phyloP scores from a whole-genome alignment of 1,284 basidiomycete species.

The Ustilago sp. region DNA sequence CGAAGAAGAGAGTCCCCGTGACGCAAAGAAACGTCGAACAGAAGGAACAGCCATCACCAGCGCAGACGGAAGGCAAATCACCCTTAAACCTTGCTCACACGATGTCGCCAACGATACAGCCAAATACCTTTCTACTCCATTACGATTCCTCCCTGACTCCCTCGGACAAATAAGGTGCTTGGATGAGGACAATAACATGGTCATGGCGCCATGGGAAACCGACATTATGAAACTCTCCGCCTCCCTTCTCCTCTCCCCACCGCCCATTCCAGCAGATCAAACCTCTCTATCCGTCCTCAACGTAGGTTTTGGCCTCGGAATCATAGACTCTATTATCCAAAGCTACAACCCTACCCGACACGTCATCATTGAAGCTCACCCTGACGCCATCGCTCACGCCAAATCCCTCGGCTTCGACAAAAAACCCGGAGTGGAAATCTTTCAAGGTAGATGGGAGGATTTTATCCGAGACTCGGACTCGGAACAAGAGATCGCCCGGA shows the following conservation, averaged over 20 bases:
- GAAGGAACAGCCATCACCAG: constrained; percentile 62
- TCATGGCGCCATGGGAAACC: constrained; percentile 75
- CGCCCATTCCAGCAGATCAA: constrained; percentile 19
- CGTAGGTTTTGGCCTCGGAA: constrained; percentile 93
- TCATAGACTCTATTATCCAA: constrained; percentile 89
- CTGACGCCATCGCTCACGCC: constrained; percentile 87
- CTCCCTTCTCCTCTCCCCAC: constrained; percentile 51
- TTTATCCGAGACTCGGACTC: constrained; percentile 82
- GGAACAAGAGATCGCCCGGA: constrained; percentile 82
- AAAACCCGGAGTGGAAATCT: constrained; percentile 59
- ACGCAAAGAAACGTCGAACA: constrained; percentile 10
- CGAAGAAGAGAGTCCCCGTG: constrained; percentile 23
- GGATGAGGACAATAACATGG: constrained; percentile 76
- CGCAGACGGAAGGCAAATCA: constrained; percentile 72
- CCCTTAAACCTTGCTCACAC: constrained; percentile 29
- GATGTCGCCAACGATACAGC: constrained; percentile 74
- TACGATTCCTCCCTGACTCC: constrained; percentile 76
- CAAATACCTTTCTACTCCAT: constrained; percentile 79
- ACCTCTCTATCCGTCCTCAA: constrained; percentile 81
- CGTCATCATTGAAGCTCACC: constrained; percentile 94
- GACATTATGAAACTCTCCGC: constrained; percentile 66
- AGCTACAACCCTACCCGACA: constrained; percentile 78
- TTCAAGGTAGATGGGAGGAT: constrained; percentile 70
- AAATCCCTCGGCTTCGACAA: constrained; percentile 70
- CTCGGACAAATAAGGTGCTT: constrained; percentile 85